Evolutionary conservation across 2,329 filamentous ascomycete species (phyloP), one percentile per base, ranked within the genome.

Genomic region (Exophiala dermatitidis): DNA sequence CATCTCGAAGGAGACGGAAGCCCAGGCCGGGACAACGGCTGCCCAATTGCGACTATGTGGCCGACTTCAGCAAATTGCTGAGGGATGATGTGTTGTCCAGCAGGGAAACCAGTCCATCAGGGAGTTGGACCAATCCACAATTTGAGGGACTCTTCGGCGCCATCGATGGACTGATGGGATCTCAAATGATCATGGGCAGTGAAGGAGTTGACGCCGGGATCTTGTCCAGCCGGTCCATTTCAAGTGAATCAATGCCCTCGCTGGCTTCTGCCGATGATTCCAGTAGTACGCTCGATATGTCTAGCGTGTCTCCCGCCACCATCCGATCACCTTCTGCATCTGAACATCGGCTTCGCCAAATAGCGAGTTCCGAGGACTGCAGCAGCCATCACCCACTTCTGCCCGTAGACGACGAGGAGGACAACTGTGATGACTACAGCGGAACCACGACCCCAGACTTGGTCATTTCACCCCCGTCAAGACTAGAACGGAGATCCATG

Each of bases 191-290:
- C 2, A 61, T 67, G 19, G 66, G 62, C 53, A 75, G 69, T 60
- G 70, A 76, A 26, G 68, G 62, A n/a, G 70, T 73, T 50, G 69
- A 72, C 58, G 72, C 75, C 49, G 68, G 69, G 0, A 66, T 66
- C 12, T 64, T 71, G 37, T 74, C 73, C 4, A 69, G 72, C 1
- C 68, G 76, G 49, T 82, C 79, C 1, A 68, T 77, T 12, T 83
- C 80, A 2, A 76, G 72, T 60, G 79, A 81, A n/a, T 82, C 79
- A 0, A 71, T 80, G 49, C 76, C 78, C 1, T 80, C 77, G 1
- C 69, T 81, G 9, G 74, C 74, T 2, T 72, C 73, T 40, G 71
- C 71, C 42, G 71, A 63, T 50, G 71, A 74, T n/a, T 73, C 73
- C 3, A 77, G 73, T 0, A 64, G 72, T 10, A 62, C 69, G 19